Conservation (phyloP, 2,329 filamentous ascomycete species). For the Fusarium cicatricum region DNA sequence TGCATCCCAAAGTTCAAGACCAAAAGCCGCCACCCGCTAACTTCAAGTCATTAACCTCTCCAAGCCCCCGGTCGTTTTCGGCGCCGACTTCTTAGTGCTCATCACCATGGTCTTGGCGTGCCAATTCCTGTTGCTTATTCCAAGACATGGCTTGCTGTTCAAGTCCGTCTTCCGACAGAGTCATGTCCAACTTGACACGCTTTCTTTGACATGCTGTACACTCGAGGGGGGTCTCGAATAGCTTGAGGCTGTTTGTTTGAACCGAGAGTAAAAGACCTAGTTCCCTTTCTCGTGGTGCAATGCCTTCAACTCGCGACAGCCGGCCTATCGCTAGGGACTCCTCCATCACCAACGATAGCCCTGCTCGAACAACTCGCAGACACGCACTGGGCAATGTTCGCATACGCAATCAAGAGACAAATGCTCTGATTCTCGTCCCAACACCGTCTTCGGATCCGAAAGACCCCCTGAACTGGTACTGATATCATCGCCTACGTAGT, state of each 20-base stretch:
- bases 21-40: not conserved
- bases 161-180: not conserved
- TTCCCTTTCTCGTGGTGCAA: not conserved
- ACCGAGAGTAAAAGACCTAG: not conserved
- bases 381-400: slow-evolving; percentile 53
- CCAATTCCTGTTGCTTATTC: not conserved
- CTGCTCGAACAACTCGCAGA: slow-evolving; percentile 22
- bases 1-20: not conserved
- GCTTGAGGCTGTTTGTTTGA: not conserved
- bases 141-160: not conserved
- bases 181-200: too few relatives aligned
- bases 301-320: slow-evolving; percentile 1
- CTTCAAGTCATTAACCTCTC: not conserved
- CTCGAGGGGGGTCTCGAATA: too few relatives aligned
- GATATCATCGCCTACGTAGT: slow-evolving; percentile 1
- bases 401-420: slow-evolving; percentile 45
- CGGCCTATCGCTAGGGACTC: not conserved
- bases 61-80: not conserved
- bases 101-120: not conserved
- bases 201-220: too few relatives aligned
- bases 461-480: slow-evolving; percentile 57
- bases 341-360: slow-evolving; percentile 1
- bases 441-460: slow-evolving; percentile 34
- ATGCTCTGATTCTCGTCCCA: slow-evolving; percentile 22
- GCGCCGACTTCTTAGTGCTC: not conserved